Conservation (phyloP, 148 eudicot genomes). For the Chenopodium formosanum region DNA sequence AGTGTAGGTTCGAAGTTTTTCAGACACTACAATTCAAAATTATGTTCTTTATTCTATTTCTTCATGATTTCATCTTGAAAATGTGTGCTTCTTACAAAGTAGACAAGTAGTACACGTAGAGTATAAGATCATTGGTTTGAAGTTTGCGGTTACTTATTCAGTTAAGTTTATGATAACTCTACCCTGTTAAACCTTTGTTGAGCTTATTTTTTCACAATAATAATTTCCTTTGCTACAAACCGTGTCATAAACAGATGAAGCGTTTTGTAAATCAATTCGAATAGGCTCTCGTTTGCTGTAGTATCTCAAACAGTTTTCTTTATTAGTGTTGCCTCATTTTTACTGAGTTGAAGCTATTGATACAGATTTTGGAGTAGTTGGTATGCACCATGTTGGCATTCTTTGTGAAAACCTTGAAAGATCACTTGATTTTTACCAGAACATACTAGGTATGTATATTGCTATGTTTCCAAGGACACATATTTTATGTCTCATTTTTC, state of each 20-base stretch:
- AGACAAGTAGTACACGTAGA: too few species aligned
- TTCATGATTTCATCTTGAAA: too few species aligned
- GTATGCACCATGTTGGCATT: slow-evolving; percentile 90
- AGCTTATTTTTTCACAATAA: too few species aligned
- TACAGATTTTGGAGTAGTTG: slow-evolving; percentile 86
- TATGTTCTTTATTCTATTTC: too few species aligned
- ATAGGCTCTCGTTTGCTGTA: neutral
- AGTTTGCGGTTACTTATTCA: neutral
- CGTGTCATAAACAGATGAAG: neutral
- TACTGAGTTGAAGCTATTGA: slow-evolving; percentile 12
- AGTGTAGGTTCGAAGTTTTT: too few species aligned
- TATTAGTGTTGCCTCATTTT: neutral
- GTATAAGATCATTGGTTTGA: too few species aligned
- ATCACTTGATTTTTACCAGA: slow-evolving; percentile 93
- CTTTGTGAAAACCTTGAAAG: slow-evolving; percentile 94
- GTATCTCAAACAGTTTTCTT: neutral
- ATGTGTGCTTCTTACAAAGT: too few species aligned
- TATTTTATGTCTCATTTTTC: neutral
- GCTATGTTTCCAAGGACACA: neutral
- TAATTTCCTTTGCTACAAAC: neutral
- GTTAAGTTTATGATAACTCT: too few species aligned
- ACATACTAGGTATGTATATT: slow-evolving; percentile 59
- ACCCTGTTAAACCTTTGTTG: too few species aligned
- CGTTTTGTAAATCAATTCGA: neutral
- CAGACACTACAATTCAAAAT: too few species aligned